Evolutionary conservation across 1,139 yeast genomes (phyloP).

Genomic region (Wickerhamomyces sp.): DNA sequence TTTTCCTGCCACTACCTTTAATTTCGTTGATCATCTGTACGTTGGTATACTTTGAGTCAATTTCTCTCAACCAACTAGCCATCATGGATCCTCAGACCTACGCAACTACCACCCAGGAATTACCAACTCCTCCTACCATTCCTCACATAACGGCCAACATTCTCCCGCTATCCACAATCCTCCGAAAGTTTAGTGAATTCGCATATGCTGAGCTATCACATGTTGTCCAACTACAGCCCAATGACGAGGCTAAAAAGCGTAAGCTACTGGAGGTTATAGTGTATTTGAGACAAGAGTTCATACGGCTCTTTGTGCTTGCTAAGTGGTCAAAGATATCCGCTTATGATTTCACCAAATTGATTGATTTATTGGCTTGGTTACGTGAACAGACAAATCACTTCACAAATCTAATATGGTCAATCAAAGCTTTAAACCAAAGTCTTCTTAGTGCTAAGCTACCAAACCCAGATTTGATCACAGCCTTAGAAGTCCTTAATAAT

Average conservation of each 20-base stretch:
- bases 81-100: not conserved
- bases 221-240: conserved; percentile 51
- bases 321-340: conserved; percentile 77
- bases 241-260: conserved; percentile 62
- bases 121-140: conserved; percentile 27
- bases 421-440: conserved; percentile 54
- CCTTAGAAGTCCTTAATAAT: conserved; percentile 73
- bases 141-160: conserved; percentile 78
- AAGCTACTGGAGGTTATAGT: conserved; percentile 65
- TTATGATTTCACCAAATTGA: conserved; percentile 63
- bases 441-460: conserved; percentile 83
- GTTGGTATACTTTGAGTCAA: too few relatives aligned
- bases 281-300: conserved; percentile 70
- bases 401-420: conserved; percentile 58
- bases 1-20: too few relatives aligned
- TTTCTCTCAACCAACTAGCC: not conserved
- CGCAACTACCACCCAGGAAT: not conserved
- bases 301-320: conserved; percentile 75
- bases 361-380: conserved; percentile 85
- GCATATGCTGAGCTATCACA: conserved; percentile 62
- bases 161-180: conserved; percentile 54
- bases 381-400: conserved; percentile 73
- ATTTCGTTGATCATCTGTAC: too few relatives aligned
- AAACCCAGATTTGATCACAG: conserved; percentile 81
- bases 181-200: conserved; percentile 56